phyloP scores from a whole-genome alignment of 2,329 filamentous ascomycete species.

The Diaporthe sp. region DNA sequence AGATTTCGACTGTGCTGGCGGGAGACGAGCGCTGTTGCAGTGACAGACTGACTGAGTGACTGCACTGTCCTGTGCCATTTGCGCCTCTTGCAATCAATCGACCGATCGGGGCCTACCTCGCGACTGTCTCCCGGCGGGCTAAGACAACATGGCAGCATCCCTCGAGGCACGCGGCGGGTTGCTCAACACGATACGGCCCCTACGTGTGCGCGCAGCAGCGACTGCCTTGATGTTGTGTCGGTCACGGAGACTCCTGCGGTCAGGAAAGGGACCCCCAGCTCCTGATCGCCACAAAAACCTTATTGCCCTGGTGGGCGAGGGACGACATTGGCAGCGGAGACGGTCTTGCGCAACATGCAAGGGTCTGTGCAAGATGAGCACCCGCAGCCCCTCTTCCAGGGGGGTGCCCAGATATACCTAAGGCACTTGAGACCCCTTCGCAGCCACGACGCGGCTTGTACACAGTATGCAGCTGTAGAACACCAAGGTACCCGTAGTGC shows the following conservation, averaged over 20 bases:
- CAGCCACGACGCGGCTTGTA: not conserved
- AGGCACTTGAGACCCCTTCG: not conserved
- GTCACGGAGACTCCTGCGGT: constrained; percentile 27
- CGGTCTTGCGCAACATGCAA: constrained; percentile 31
- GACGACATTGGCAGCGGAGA: constrained; percentile 29
- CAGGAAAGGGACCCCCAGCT: constrained; percentile 23
- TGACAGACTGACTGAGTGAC: not conserved
- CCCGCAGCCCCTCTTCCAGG: constrained; percentile 26
- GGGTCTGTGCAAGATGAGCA: constrained; percentile 30
- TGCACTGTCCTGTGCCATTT: not conserved
- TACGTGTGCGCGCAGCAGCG: constrained; percentile 11
- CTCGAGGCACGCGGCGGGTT: not conserved
- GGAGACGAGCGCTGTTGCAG: not conserved
- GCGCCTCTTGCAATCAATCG: constrained; percentile 12
- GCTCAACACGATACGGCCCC: not conserved
- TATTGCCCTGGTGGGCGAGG: constrained; percentile 28
- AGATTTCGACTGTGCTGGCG: constrained; percentile 9
- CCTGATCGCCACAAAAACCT: constrained; percentile 27
- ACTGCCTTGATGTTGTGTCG: constrained; percentile 9
- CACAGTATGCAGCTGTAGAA: not conserved
- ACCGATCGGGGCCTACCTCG: constrained; percentile 9
- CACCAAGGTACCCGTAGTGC: not conserved
- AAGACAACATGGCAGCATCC: not conserved
- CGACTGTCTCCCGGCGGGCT: not conserved
- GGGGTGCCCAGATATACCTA: constrained; percentile 11